Percentiles rank a stretch among this genome's conserved stretches.
phyloP scores from a whole-genome alignment of 2,329 filamentous ascomycete species.

The Pezicula carpinea region DNA sequence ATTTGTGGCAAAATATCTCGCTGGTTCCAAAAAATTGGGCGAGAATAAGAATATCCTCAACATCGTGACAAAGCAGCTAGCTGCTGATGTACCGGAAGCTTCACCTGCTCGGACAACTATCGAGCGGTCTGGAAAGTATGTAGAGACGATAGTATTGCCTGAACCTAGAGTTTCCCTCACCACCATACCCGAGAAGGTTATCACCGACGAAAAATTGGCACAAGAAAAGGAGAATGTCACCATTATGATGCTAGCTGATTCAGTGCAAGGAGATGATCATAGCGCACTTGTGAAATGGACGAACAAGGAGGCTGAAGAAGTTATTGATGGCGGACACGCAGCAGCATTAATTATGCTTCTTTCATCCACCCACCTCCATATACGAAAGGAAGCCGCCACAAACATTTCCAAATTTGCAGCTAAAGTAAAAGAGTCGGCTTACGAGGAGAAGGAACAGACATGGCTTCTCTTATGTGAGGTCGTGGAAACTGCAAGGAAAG shows the following conservation, averaged over 20 bases:
- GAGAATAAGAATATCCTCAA: slow-evolving; percentile 44
- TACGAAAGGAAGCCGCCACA: slow-evolving; percentile 72
- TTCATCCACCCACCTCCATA: slow-evolving; percentile 67
- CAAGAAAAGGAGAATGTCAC: slow-evolving; percentile 13
- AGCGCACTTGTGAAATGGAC: slow-evolving; percentile 60
- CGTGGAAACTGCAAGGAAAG: slow-evolving; percentile 62
- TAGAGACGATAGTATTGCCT: slow-evolving; percentile 20
- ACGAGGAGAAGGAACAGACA: slow-evolving; percentile 71
- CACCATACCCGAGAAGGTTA: background rate
- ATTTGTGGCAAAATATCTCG: slow-evolving; percentile 56
- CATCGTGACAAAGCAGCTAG: slow-evolving; percentile 38
- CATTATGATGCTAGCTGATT: slow-evolving; percentile 11
- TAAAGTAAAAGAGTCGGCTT: slow-evolving; percentile 62
- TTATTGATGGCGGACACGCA: slow-evolving; percentile 73
- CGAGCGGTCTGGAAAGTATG: slow-evolving; percentile 19
- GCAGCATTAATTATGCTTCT: slow-evolving; percentile 69
- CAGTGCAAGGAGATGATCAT: slow-evolving; percentile 35
- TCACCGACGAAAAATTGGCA: slow-evolving; percentile 4
- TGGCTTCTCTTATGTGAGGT: slow-evolving; percentile 79
- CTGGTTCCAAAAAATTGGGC: slow-evolving; percentile 45
- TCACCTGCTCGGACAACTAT: slow-evolving; percentile 27
- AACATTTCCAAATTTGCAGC: slow-evolving; percentile 62
- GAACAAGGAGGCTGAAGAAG: slow-evolving; percentile 71
- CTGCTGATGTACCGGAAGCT: slow-evolving; percentile 31
- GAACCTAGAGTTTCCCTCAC: slow-evolving; percentile 2